Evolutionary conservation across 768 basidiomycete species (phyloP).

Genomic region (Cytidiella melzeri): DNA sequence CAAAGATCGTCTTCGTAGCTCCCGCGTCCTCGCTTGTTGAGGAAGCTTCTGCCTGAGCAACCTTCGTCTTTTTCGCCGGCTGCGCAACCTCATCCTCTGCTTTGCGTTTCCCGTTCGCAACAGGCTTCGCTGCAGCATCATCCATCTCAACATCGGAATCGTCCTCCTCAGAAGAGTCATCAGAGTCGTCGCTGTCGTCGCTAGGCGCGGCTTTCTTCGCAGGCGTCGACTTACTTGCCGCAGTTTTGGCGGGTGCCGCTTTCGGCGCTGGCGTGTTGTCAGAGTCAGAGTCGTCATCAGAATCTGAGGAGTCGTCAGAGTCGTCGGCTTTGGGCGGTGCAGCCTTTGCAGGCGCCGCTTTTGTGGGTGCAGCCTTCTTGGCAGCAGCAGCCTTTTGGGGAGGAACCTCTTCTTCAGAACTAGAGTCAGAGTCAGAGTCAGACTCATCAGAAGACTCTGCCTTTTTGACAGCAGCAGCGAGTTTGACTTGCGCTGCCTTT

Average conservation of each 20-base stretch:
- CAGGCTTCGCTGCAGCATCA: slow-evolving; percentile 32
- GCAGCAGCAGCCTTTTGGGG: slow-evolving; percentile 17
- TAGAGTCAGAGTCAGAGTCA: slow-evolving; percentile 4
- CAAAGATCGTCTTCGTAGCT: slow-evolving; percentile 72
- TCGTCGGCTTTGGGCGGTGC: slow-evolving; percentile 19
- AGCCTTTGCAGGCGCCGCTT: slow-evolving; percentile 25
- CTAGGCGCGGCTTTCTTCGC: slow-evolving; percentile 18
- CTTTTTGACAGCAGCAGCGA: slow-evolving; percentile 17
- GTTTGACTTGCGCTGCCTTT: slow-evolving; percentile 31
- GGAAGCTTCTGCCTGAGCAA: slow-evolving; percentile 37
- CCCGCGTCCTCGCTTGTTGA: slow-evolving; percentile 31
- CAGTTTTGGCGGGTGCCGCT: no score
- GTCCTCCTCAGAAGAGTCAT: slow-evolving; percentile 16
- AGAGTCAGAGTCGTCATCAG: slow-evolving; percentile 14
- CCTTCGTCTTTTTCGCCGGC: slow-evolving; percentile 79
- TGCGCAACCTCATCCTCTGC: slow-evolving; percentile 55
- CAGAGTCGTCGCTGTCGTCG: slow-evolving; percentile 12
- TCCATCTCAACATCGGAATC: slow-evolving; percentile 52
- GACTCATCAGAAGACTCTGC: slow-evolving; percentile 7
- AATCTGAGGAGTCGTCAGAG: slow-evolving; percentile 12
- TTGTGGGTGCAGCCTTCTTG: slow-evolving; percentile 10
- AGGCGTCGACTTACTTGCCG: slow-evolving; percentile 22
- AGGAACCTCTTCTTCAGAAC: slow-evolving; percentile 17
- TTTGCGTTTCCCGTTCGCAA: slow-evolving; percentile 68
- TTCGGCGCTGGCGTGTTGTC: slow-evolving; percentile 15